A percentile compares a stretch with the other conserved stretches of the same genome.
Conservation (phyloP, 768 basidiomycete species). For the Pisolithus microcarpus region DNA sequence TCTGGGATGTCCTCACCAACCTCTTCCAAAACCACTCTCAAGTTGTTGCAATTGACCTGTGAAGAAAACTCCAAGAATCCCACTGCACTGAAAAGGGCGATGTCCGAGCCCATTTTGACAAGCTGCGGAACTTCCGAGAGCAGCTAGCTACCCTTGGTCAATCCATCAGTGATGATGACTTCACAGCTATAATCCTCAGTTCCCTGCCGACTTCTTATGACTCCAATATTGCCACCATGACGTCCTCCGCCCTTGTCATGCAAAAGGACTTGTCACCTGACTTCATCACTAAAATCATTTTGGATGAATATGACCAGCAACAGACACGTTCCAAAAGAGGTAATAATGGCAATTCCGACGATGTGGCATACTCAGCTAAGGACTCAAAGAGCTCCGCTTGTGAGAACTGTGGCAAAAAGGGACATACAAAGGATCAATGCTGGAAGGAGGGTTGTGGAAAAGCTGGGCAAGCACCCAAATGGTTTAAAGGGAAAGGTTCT, state of each 20-base stretch:
- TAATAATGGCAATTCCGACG: neutral
- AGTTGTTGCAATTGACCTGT: conserved; percentile 9
- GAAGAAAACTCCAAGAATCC: no score
- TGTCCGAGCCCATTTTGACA: conserved; percentile 11
- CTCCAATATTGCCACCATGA: conserved; percentile 24
- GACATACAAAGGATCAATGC: no score
- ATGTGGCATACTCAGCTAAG: no score
- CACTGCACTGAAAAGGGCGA: no score
- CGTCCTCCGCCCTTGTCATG: conserved; percentile 3
- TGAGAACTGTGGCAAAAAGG: no score
- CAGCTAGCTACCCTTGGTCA: conserved; percentile 30
- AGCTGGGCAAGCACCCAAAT: no score
- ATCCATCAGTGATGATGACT: conserved; percentile 8
- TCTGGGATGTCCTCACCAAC: neutral
- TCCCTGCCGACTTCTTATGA: conserved; percentile 31
- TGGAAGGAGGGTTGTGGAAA: no score
- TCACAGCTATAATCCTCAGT: conserved; percentile 26
- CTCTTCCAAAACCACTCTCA: neutral
- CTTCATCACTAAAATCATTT: neutral
- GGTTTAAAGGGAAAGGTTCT: no score
- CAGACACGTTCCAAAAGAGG: neutral
- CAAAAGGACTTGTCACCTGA: conserved; percentile 4
- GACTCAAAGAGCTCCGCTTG: no score
- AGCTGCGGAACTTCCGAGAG: conserved; percentile 23
- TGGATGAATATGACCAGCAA: neutral